phyloP scores from a whole-genome alignment of 2,329 filamentous ascomycete species.

The Cladosporium halotolerans region DNA sequence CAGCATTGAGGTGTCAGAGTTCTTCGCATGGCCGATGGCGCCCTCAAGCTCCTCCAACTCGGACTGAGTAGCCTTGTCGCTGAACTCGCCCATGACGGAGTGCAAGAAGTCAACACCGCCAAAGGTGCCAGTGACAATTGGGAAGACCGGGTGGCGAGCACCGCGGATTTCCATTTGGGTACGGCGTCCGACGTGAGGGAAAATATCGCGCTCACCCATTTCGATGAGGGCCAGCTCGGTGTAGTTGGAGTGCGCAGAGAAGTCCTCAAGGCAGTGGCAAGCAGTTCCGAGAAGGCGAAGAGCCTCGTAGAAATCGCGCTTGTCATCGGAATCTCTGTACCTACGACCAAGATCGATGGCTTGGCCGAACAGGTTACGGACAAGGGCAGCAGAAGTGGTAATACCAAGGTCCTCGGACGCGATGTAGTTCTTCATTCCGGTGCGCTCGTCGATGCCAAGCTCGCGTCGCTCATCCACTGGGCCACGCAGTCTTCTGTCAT shows the following conservation, averaged over 20 bases:
- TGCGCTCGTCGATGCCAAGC: conserved; percentile 64
- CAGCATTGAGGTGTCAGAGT: conserved; percentile 65
- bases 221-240: conserved; percentile 82
- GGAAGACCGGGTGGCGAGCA: conserved; percentile 54
- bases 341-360: conserved; percentile 75
- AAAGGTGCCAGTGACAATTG: conserved; percentile 50
- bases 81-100: conserved; percentile 46
- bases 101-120: conserved; percentile 46
- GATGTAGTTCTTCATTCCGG: conserved; percentile 78
- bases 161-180: conserved; percentile 67
- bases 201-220: conserved; percentile 71
- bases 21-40: conserved; percentile 59
- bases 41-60: conserved; percentile 84
- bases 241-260: conserved; percentile 90
- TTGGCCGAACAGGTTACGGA: conserved; percentile 64
- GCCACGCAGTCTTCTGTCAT: conserved; percentile 72
- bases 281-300: conserved; percentile 81
- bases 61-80: conserved; percentile 44
- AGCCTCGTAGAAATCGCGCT: conserved; percentile 79
- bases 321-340: conserved; percentile 60
- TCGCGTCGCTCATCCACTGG: conserved; percentile 75
- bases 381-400: conserved; percentile 72
- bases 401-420: conserved; percentile 73
- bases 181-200: conserved; percentile 76
- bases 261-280: conserved; percentile 87